Evolutionary conservation across 306 rosid genomes (phyloP), one percentile per base, ranked within the genome.

Genomic region (Herpetospermum pedunculosum): DNA sequence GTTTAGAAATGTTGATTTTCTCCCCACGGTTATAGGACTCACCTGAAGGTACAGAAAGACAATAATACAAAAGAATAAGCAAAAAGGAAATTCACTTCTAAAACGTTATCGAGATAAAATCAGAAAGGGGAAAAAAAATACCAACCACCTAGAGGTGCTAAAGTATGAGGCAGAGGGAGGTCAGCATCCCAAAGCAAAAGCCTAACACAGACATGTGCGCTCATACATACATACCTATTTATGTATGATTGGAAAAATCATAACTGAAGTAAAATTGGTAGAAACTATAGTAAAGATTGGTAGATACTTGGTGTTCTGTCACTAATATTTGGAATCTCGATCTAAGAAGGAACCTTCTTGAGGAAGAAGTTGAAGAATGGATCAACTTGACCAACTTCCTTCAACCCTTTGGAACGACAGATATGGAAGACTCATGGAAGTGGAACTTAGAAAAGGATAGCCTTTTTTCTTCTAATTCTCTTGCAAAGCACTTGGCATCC

Each of bases 1-100:
- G 84, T 85, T 85, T 88, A 68, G 96, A 85, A 82, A 92, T 81
- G 76, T 91, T 91, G 74, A 91, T 85, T 75, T 84, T 84, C 53
- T 76, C 82, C 72, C 96, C 96, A 3, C 88, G 88, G 78, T 82
- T 83, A 82, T 88, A 90, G 62, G 76, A 84, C 75, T 94, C 90
- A 30, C 97, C 98, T 94, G 88, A 82, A 78, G 79, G 48, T 38
- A 75, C 23, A 18, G 34, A 43, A 38, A 67, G 54, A n/a, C 29
- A n/a, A 19, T 30, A 35, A 29, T n/a, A 32, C 7, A 30, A 32
- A 72, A 13, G 4, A 18, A n/a, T 46, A 71, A 71, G 47, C 44
- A 71, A 38, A 10, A 38, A 23, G 28, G 11, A 34, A 62, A 60
- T 18, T 35, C 44, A 62, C 69, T 26, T 34, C 43, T 18, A 9